Evolutionary conservation across 2,329 filamentous ascomycete species (phyloP).

Genomic region (Alternaria sp.): DNA sequence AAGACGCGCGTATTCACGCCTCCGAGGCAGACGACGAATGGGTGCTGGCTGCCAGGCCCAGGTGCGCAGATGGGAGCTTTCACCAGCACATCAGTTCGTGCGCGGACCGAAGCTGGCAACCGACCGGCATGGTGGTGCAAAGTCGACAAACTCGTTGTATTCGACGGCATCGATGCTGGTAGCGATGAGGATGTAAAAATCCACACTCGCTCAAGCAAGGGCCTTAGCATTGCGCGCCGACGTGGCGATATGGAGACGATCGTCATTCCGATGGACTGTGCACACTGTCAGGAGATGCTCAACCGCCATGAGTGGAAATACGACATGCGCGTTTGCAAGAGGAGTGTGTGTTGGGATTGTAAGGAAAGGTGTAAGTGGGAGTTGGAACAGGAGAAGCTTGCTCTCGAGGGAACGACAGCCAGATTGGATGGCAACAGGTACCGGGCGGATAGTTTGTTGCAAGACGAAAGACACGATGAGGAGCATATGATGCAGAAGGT

Average conservation of each 20-base stretch:
- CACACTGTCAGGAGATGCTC: conserved; percentile 44
- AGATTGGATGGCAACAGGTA: conserved; percentile 13
- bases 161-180: conserved; percentile 33
- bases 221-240: conserved; percentile 38
- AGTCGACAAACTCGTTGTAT: conserved; percentile 42
- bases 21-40: conserved; percentile 31
- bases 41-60: conserved; percentile 41
- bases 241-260: conserved; percentile 39
- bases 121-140: conserved; percentile 47
- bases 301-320: conserved; percentile 45
- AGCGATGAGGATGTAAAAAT: conserved; percentile 21
- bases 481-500: conserved; percentile 31
- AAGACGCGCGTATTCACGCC: conserved; percentile 36
- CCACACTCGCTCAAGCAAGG: conserved; percentile 38
- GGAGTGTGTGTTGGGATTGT: conserved; percentile 45
- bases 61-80: conserved; percentile 28
- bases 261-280: conserved; percentile 39
- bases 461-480: conserved; percentile 25
- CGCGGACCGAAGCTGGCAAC: conserved; percentile 27
- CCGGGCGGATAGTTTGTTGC: conserved; percentile 41
- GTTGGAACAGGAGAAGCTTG: neutral
- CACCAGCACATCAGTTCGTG: conserved; percentile 35
- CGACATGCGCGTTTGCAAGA: conserved; percentile 41
- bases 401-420: fast-evolving
- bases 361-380: conserved; percentile 44